phyloP scores from a whole-genome alignment of 192 early-diverging fungal species.

The Neocallimastix lanati region DNA sequence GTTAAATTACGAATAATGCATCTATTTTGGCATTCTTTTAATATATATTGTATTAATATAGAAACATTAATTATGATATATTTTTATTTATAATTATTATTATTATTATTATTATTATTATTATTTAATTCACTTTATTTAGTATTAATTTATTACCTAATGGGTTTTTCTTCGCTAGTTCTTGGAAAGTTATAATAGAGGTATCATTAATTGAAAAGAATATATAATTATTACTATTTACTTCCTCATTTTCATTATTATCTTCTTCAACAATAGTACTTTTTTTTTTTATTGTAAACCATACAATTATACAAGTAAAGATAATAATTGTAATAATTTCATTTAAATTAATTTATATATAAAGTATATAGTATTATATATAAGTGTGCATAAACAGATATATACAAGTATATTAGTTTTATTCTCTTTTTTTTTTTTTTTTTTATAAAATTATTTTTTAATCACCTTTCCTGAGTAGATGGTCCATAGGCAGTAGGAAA shows the following conservation, averaged over 20 bases:
- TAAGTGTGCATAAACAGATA: too few species aligned
- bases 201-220: constrained; percentile 58
- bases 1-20: constrained; percentile 55
- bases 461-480: constrained; percentile 15
- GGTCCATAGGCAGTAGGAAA: constrained; percentile 4
- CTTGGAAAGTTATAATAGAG: constrained; percentile 50
- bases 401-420: background rate
- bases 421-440: constrained; percentile 12
- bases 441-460: constrained; percentile 11
- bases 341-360: too few species aligned
- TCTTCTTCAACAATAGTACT: constrained; percentile 8
- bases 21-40: constrained; percentile 22
- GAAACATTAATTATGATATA: background rate
- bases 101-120: too few species aligned
- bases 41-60: constrained; percentile 4
- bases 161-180: constrained; percentile 24
- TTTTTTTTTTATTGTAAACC: too few species aligned
- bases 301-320: too few species aligned
- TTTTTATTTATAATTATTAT: background rate
- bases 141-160: too few species aligned
- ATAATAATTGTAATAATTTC: too few species aligned
- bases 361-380: too few species aligned
- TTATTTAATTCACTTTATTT: too few species aligned
- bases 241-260: background rate
- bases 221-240: constrained; percentile 6